Evolutionary conservation across 1,284 basidiomycete genomes (phyloP).

Genomic region (Trametes sp.): DNA sequence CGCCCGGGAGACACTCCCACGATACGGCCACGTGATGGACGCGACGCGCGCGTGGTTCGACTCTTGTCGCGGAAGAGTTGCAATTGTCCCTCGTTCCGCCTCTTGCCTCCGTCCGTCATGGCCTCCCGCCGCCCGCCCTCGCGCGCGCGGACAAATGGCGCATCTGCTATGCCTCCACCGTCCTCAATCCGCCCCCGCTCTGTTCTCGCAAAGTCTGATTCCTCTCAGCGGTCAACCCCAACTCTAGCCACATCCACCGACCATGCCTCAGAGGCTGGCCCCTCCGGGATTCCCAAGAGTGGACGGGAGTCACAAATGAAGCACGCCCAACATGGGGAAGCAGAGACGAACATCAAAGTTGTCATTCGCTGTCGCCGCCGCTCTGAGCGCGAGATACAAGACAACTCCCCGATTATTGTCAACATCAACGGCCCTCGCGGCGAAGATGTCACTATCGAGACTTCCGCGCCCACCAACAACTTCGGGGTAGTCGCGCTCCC

Average conservation of each 20-base stretch:
- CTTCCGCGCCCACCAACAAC: slow-evolving; percentile 66
- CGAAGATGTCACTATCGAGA: slow-evolving; percentile 83
- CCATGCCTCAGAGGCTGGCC: slow-evolving; percentile 30
- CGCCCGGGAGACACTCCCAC: slow-evolving; percentile 24
- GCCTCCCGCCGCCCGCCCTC: slow-evolving; percentile 59
- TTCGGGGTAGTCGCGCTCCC: slow-evolving; percentile 72
- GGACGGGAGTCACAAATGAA: slow-evolving; percentile 17
- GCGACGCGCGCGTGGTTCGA: slow-evolving; percentile 35
- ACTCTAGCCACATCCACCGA: slow-evolving; percentile 38
- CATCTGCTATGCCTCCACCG: slow-evolving; percentile 45
- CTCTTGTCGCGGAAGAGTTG: slow-evolving; percentile 9
- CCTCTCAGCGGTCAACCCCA: slow-evolving; percentile 43
- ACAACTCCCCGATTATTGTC: slow-evolving; percentile 86
- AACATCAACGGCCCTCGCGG: slow-evolving; percentile 76
- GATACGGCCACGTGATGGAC: slow-evolving; percentile 38
- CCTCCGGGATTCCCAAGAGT: slow-evolving; percentile 29
- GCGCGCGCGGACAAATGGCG: slow-evolving; percentile 37
- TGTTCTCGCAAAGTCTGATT: slow-evolving; percentile 40
- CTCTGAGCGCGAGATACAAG: slow-evolving; percentile 83
- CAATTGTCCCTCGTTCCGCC: slow-evolving; percentile 14
- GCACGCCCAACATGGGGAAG: slow-evolving; percentile 47
- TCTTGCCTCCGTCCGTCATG: slow-evolving; percentile 45
- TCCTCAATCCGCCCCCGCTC: slow-evolving; percentile 41
- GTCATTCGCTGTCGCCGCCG: slow-evolving; percentile 85
- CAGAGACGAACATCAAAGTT: slow-evolving; percentile 88